Evolutionary conservation across 768 basidiomycete genomes (phyloP).

Genomic region (Clitopilus passeckerianus): DNA sequence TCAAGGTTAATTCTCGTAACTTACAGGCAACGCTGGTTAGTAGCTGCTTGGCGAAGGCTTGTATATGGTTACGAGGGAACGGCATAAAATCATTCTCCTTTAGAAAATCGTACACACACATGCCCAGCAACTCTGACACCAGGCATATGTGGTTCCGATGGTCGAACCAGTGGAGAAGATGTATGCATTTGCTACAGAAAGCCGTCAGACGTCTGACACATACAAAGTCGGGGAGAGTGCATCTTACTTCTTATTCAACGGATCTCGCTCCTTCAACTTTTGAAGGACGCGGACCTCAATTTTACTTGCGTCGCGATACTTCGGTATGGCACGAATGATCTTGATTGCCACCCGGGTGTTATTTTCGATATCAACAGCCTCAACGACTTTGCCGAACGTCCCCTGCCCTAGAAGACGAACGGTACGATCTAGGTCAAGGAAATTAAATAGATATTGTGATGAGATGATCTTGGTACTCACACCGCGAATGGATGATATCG

Average conservation of each 20-base stretch:
- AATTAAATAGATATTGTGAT: conserved; percentile 11
- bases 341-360: conserved; percentile 90
- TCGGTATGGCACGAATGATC: conserved; percentile 97
- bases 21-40: conserved; percentile 91
- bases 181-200: conserved; percentile 87
- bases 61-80: conserved; percentile 95
- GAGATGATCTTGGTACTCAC: conserved; percentile 38
- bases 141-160: conserved; percentile 97
- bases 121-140: conserved; percentile 91
- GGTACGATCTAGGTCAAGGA: conserved; percentile 68
- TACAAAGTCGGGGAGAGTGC: not conserved
- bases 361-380: conserved; percentile 77
- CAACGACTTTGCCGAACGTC: conserved; percentile 98
- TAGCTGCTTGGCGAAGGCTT: conserved; percentile 89
- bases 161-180: conserved; percentile 92
- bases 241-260: conserved; percentile 81
- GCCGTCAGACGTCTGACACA: conserved; percentile 9
- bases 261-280: conserved; percentile 86
- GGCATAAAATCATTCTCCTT: conserved; percentile 97
- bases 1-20: conserved; percentile 25
- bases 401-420: conserved; percentile 91
- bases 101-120: conserved; percentile 98
- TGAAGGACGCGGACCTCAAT: conserved; percentile 96
- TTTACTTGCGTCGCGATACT: conserved; percentile 98
- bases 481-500: conserved; percentile 83